Evolutionary conservation across 352 stramenopile species (phyloP).

Genomic region (Elongisporangium undulatum): DNA sequence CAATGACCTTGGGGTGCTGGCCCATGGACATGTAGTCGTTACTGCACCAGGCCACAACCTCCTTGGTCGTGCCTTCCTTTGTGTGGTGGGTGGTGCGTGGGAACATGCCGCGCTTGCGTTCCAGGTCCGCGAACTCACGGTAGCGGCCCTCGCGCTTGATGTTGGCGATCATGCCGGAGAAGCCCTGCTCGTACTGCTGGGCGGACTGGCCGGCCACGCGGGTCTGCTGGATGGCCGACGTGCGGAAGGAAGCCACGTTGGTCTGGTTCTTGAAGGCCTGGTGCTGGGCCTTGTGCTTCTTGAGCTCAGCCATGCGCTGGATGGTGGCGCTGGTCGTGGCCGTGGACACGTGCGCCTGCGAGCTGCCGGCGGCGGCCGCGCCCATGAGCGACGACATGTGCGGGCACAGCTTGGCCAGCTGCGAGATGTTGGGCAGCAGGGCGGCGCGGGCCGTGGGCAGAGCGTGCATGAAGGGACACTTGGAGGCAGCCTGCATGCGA

Average conservation of each 20-base stretch:
- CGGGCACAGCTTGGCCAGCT: conserved; percentile 81
- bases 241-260: conserved; percentile 52
- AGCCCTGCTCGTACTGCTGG: conserved; percentile 65
- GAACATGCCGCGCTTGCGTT: conserved; percentile 85
- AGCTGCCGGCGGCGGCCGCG: conserved; percentile 34
- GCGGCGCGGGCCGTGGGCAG: conserved; percentile 66
- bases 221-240: conserved; percentile 41
- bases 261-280: conserved; percentile 15
- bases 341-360: conserved; percentile 55
- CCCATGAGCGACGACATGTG: conserved; percentile 85
- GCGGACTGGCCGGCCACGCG: conserved; percentile 57
- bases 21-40: conserved; percentile 92
- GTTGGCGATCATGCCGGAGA: conserved; percentile 66
- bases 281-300: conserved; percentile 50
- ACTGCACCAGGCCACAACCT: conserved; percentile 87
- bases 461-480: conserved; percentile 84
- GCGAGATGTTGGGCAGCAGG: conserved; percentile 80
- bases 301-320: conserved; percentile 67
- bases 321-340: conserved; percentile 58
- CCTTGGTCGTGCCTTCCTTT: conserved; percentile 61
- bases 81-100: conserved; percentile 74
- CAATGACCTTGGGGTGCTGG: conserved; percentile 84
- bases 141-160: conserved; percentile 88
- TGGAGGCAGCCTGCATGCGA: conserved; percentile 65
- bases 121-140: conserved; percentile 82